Evolutionary conservation across 805 yeast genomes (phyloP).

Genomic region (Maudiozyma turicensis): DNA sequence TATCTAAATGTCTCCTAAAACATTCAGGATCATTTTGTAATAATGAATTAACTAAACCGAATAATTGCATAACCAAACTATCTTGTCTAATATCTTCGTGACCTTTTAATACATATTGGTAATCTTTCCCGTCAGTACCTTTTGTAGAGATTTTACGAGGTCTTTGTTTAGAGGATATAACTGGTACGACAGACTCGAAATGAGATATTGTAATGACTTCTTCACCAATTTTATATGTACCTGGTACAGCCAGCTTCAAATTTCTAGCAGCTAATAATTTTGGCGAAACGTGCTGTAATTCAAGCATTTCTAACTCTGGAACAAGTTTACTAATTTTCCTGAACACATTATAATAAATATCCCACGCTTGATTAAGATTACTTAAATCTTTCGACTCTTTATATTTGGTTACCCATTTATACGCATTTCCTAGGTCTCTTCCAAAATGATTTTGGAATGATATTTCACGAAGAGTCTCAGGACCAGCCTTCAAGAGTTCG

Average conservation of each 20-base stretch:
- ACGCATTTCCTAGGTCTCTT: slow-evolving; percentile 82
- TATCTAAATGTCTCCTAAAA: slow-evolving; percentile 88
- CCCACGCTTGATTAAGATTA: slow-evolving; percentile 96
- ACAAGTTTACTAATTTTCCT: slow-evolving; percentile 81
- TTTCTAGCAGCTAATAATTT: slow-evolving; percentile 68
- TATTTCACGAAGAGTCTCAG: slow-evolving; percentile 86
- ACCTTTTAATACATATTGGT: slow-evolving; percentile 77
- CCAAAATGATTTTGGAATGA: slow-evolving; percentile 92
- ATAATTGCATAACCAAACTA: slow-evolving; percentile 93
- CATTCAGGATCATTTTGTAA: slow-evolving; percentile 88
- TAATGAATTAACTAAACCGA: slow-evolving; percentile 88
- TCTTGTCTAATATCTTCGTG: slow-evolving; percentile 98
- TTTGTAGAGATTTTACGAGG: slow-evolving; percentile 74
- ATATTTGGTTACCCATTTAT: slow-evolving; percentile 84
- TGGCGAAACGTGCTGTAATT: slow-evolving; percentile 90
- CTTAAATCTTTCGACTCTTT: slow-evolving; percentile 78
- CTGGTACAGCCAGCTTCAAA: slow-evolving; percentile 85
- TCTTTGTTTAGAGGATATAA: slow-evolving; percentile 90
- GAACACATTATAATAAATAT: slow-evolving; percentile 87
- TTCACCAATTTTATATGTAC: slow-evolving; percentile 80
- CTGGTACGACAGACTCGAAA: slow-evolving; percentile 77
- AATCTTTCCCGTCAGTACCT: slow-evolving; percentile 89
- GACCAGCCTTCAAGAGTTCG: slow-evolving; percentile 72
- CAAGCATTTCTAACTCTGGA: slow-evolving; percentile 78
- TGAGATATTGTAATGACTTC: slow-evolving; percentile 61